Conservation (phyloP, 495 filamentous ascomycete species). For the Xylaria venustula region DNA sequence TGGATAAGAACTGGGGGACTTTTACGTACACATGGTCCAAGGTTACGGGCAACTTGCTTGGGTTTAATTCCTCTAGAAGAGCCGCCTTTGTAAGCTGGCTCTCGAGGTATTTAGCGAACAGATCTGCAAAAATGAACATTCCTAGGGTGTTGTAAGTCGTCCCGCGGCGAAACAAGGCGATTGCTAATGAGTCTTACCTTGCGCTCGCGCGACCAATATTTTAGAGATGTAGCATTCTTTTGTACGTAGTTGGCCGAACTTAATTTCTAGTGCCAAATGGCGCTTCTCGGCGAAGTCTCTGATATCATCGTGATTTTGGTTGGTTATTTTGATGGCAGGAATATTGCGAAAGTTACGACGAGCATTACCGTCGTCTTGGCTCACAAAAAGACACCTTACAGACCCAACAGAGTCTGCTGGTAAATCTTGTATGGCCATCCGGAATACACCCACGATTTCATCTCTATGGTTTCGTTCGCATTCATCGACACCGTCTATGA, state of each 20-base stretch:
- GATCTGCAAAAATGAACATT: constrained; percentile 48
- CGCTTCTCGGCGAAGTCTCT: not conserved
- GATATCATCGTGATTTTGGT: not conserved
- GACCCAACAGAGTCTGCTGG: not conserved
- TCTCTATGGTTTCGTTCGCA: constrained; percentile 27
- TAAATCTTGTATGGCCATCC: constrained; percentile 9
- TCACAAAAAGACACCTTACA: not conserved
- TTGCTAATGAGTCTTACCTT: not conserved
- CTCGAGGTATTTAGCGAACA: constrained; percentile 40
- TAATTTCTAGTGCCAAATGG: not conserved
- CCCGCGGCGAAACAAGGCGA: not conserved
- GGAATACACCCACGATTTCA: constrained; percentile 17
- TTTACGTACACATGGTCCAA: constrained; percentile 10
- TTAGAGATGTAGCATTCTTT: not conserved
- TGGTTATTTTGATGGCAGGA: not conserved
- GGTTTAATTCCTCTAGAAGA: constrained; percentile 31
- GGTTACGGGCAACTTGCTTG: constrained; percentile 5
- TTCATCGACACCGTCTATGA: constrained; percentile 45
- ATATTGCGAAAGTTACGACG: not conserved
- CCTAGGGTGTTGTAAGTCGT: constrained; percentile 20
- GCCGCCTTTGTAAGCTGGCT: constrained; percentile 27
- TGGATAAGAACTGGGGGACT: not conserved
- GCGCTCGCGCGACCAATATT: not conserved
- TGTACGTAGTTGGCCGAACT: not conserved
- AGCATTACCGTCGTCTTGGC: not conserved